phyloP scores from a whole-genome alignment of 176 grass and related monocot species.

The Oryza coarctata region DNA sequence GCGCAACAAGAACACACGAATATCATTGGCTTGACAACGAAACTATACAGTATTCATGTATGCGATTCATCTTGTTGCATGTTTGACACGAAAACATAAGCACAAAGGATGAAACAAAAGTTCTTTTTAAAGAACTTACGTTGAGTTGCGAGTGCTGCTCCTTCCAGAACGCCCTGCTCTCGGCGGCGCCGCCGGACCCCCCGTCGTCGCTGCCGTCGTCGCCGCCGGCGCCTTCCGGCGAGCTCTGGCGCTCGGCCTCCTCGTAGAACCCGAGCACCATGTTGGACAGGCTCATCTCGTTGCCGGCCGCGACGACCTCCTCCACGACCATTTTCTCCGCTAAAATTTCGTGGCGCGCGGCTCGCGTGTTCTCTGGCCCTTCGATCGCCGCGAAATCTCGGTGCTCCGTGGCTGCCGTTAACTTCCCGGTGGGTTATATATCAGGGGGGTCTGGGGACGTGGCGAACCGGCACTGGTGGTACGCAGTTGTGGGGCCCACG shows the following conservation, averaged over 20 bases:
- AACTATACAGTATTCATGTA: too few species aligned
- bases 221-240: not conserved
- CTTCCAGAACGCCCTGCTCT: conserved; percentile 60
- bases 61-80: too few species aligned
- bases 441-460: conserved; percentile 10
- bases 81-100: not conserved
- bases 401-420: not conserved
- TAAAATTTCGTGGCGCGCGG: not conserved
- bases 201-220: conserved; percentile 40
- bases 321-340: not conserved
- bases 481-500: not conserved
- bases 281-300: conserved; percentile 51
- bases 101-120: not conserved
- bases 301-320: not conserved
- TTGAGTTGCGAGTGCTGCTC: conserved; percentile 46
- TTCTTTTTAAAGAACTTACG: too few species aligned
- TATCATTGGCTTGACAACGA: not conserved
- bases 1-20: conserved; percentile 2
- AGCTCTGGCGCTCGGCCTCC: conserved; percentile 44
- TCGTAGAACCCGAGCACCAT: conserved; percentile 67
- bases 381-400: not conserved
- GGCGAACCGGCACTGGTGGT: conserved; percentile 27
- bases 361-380: not conserved
- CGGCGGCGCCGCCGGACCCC: not conserved
- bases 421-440: conserved; percentile 12